phyloP scores from a whole-genome alignment of 2,329 filamentous ascomycete genomes.

The Ramularia endophylla region DNA sequence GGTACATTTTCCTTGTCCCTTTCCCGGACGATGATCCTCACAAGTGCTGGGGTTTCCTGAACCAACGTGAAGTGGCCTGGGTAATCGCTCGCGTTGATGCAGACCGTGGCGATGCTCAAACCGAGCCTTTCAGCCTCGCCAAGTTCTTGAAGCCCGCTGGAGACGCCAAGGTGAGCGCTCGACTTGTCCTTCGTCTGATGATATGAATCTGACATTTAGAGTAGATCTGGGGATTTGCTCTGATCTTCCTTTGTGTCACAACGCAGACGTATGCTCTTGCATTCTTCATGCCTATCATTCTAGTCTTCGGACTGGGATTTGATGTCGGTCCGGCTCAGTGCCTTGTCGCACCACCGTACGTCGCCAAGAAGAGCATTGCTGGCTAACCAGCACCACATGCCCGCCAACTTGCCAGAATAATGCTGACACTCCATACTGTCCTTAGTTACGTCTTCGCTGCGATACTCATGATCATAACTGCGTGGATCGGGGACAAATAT shows the following conservation, averaged over 20 bases:
- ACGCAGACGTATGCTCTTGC: slow-evolving; percentile 69
- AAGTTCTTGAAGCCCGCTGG: slow-evolving; percentile 44
- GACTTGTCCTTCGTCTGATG: no score
- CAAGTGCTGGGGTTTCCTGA: slow-evolving; percentile 39
- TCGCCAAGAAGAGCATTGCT: no score
- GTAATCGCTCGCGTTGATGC: slow-evolving; percentile 45
- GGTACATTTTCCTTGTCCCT: slow-evolving; percentile 41
- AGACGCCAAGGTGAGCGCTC: slow-evolving; percentile 39
- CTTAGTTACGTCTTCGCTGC: slow-evolving; percentile 32
- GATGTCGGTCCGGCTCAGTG: slow-evolving; percentile 23
- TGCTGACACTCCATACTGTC: no score
- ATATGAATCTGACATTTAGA: no score
- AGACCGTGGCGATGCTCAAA: slow-evolving; percentile 46
- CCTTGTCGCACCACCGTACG: slow-evolving; percentile 31
- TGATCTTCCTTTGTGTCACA: slow-evolving; percentile 57
- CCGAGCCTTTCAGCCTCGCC: slow-evolving; percentile 41
- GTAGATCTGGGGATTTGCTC: slow-evolving; percentile 45
- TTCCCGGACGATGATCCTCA: slow-evolving; percentile 39
- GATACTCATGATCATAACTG: slow-evolving; percentile 24
- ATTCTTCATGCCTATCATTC: slow-evolving; percentile 45
- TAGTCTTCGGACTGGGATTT: slow-evolving; percentile 28
- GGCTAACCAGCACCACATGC: no score
- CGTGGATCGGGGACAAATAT: slow-evolving; percentile 37
- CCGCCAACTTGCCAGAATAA: no score
- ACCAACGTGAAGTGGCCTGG: slow-evolving; percentile 38